Conservation (phyloP, 352 stramenopile genomes). For the Pythium plurisporium region DNA sequence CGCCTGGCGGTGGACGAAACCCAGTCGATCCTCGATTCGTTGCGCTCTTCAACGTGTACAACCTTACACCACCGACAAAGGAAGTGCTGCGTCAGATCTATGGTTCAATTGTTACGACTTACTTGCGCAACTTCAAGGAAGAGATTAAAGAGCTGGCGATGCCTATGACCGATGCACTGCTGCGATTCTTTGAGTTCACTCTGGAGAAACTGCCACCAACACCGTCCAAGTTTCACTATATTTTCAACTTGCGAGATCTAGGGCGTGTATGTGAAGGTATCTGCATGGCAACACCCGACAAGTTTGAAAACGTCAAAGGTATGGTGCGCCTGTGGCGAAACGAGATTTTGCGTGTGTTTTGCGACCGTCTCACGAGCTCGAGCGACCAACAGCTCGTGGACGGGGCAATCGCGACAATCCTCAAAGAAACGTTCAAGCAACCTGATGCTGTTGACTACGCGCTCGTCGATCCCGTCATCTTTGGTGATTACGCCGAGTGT, state of each 20-base stretch:
- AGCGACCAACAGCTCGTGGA: conserved; percentile 84
- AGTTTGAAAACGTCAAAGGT: conserved; percentile 53
- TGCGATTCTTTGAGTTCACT: conserved; percentile 89
- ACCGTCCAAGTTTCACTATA: conserved; percentile 95
- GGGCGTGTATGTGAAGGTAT: conserved; percentile 93
- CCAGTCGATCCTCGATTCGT: conserved; percentile 93
- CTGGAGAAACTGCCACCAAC: conserved; percentile 91
- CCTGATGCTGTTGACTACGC: conserved; percentile 55
- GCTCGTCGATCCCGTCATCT: conserved; percentile 83
- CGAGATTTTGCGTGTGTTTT: conserved; percentile 92
- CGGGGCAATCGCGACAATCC: conserved; percentile 63
- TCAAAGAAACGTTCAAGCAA: conserved; percentile 65
- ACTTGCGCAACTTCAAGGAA: conserved; percentile 87
- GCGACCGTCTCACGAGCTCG: conserved; percentile 88
- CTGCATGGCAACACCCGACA: conserved; percentile 91
- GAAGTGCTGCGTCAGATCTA: conserved; percentile 93
- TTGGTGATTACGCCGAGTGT: conserved; percentile 91
- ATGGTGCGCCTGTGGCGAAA: conserved; percentile 93
- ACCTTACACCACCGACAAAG: conserved; percentile 89
- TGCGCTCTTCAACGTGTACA: conserved; percentile 95
- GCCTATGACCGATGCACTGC: conserved; percentile 83
- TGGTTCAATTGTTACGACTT: conserved; percentile 89
- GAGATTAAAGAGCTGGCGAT: conserved; percentile 66
- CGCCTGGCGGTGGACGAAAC: conserved; percentile 92
- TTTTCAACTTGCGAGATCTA: conserved; percentile 96